Evolutionary conservation across 2,329 filamentous ascomycete species (phyloP).

Genomic region (Grosmannia penicillata): DNA sequence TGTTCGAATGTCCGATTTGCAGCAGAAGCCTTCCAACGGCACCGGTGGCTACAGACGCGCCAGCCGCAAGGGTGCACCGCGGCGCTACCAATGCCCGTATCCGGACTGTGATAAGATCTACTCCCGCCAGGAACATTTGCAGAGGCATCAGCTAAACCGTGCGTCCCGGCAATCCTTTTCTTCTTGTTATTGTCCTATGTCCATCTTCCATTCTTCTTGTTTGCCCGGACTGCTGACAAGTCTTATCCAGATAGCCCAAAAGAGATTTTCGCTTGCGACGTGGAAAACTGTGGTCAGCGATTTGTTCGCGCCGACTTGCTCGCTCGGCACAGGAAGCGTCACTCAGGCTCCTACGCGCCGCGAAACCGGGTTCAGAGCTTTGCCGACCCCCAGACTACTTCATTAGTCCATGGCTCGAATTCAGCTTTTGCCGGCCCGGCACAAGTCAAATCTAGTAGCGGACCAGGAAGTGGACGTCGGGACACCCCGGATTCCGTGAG

Average conservation of each 20-base stretch:
- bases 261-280: constrained; percentile 65
- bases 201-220: constrained; percentile 5
- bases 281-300: constrained; percentile 56
- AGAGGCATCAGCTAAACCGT: constrained; percentile 74
- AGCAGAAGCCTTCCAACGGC: constrained; percentile 5
- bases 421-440: constrained; percentile 10
- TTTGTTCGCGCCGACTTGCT: constrained; percentile 71
- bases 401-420: constrained; percentile 7
- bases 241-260: constrained; percentile 55
- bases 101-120: constrained; percentile 67
- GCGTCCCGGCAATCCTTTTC: constrained; percentile 3
- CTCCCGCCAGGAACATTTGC: constrained; percentile 66
- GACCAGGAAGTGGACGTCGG: too few species aligned
- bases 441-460: constrained; percentile 6
- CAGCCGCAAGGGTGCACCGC: constrained; percentile 33
- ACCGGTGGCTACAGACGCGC: constrained; percentile 29
- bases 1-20: constrained; percentile 8
- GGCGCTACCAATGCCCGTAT: constrained; percentile 48
- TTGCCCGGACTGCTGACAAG: too few species aligned
- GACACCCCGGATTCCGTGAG: background rate
- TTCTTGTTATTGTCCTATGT: constrained; percentile 7
- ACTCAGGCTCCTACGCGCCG: constrained; percentile 38
- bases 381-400: constrained; percentile 17
- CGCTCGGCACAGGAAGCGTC: constrained; percentile 50
- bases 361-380: constrained; percentile 36